phyloP scores from a whole-genome alignment of 1,139 yeast genomes.

The Geotrichum europaeum region DNA sequence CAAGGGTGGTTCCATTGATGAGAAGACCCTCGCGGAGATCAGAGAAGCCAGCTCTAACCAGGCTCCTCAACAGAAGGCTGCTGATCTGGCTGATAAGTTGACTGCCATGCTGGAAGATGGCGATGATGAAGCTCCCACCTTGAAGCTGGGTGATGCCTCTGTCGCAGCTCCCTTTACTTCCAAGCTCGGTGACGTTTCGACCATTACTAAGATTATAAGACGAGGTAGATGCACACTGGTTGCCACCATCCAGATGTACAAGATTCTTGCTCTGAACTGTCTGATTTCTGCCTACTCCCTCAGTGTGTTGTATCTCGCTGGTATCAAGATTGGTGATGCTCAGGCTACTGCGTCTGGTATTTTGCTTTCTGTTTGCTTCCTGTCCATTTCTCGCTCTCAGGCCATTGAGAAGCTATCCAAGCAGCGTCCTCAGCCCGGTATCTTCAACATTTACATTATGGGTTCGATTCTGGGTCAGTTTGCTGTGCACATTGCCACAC shows the following conservation, averaged over 20 bases:
- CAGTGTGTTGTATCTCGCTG: conserved; percentile 90
- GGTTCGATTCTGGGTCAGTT: conserved; percentile 96
- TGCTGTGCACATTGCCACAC: conserved; percentile 80
- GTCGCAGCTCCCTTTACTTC: conserved; percentile 99
- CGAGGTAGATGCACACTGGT: conserved; percentile 99
- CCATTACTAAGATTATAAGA: conserved; percentile 90
- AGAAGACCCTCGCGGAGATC: conserved; percentile 53
- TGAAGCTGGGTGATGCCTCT: conserved; percentile 96
- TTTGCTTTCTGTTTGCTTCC: conserved; percentile 86
- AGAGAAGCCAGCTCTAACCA: conserved; percentile 26
- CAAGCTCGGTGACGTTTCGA: conserved; percentile 82
- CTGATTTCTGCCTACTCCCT: conserved; percentile 93
- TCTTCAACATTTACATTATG: conserved; percentile 90
- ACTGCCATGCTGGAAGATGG: conserved; percentile 64
- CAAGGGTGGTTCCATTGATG: conserved; percentile 57
- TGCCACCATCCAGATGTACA: conserved; percentile 97
- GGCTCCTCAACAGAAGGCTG: conserved; percentile 39
- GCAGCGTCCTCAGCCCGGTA: conserved; percentile 97
- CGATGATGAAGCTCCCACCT: conserved; percentile 82
- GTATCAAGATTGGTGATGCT: conserved; percentile 96
- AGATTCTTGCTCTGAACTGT: conserved; percentile 93
- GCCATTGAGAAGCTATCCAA: conserved; percentile 85
- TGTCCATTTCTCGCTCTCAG: conserved; percentile 89
- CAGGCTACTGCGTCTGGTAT: conserved; percentile 94
- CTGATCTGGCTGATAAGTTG: conserved; percentile 67